A percentile compares a stretch with the other conserved stretches of the same genome.
Evolutionary conservation across 2,329 filamentous ascomycete genomes (phyloP).

Genomic region (Diaporthe longicolla): DNA sequence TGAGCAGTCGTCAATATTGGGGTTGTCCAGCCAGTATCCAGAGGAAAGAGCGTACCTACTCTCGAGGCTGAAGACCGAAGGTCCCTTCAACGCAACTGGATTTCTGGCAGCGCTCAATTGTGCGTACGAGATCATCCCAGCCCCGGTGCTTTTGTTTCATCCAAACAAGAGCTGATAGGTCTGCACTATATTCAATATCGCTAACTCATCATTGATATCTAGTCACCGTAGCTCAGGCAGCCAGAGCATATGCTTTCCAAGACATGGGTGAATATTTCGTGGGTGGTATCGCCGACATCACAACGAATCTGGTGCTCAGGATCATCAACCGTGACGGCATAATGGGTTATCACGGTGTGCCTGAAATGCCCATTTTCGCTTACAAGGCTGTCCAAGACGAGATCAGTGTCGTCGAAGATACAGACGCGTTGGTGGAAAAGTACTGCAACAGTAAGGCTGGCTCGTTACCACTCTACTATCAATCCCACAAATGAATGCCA

Average conservation of each 20-base stretch:
- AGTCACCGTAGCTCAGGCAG: slow-evolving; percentile 41
- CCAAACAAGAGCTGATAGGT: background rate
- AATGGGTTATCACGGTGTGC: slow-evolving; percentile 54
- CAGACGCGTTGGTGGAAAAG: slow-evolving; percentile 57
- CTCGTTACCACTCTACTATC: too few relatives aligned
- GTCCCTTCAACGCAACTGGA: slow-evolving; percentile 45
- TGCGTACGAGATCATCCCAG: background rate
- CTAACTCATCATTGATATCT: background rate
- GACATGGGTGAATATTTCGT: slow-evolving; percentile 51
- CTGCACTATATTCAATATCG: too few relatives aligned
- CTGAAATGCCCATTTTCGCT: slow-evolving; percentile 62
- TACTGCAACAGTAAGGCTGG: slow-evolving; percentile 54
- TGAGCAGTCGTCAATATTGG: slow-evolving; percentile 44
- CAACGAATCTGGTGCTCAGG: slow-evolving; percentile 44
- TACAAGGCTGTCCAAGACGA: slow-evolving; percentile 66
- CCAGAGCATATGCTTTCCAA: slow-evolving; percentile 43
- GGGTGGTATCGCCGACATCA: slow-evolving; percentile 44
- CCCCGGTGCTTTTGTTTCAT: too few relatives aligned
- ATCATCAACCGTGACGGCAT: slow-evolving; percentile 50
- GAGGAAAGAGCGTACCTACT: slow-evolving; percentile 48
- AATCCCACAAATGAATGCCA: background rate
- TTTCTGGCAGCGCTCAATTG: slow-evolving; percentile 46
- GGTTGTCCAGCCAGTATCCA: slow-evolving; percentile 53
- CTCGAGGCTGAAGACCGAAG: slow-evolving; percentile 44
- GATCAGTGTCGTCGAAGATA: slow-evolving; percentile 58